Conservation (phyloP, 441 rosid species). For the Gossypium davidsonii region DNA sequence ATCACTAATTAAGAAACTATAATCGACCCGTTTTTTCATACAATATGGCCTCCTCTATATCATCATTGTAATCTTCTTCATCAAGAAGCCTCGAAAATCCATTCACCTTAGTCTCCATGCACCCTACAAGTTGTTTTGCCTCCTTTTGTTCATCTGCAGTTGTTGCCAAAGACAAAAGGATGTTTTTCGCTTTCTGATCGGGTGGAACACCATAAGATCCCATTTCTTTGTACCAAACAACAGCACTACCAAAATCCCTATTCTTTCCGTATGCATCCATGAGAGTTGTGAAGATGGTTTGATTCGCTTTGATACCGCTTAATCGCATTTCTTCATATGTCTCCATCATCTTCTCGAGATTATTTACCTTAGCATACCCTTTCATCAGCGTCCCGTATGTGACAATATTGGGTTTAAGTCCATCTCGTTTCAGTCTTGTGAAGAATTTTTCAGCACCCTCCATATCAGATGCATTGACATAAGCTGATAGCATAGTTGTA, state of each 20-base stretch:
- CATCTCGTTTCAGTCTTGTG: conserved; percentile 60
- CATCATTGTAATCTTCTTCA: conserved; percentile 33
- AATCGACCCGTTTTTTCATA: background rate
- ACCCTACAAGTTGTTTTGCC: conserved; percentile 54
- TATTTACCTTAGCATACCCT: conserved; percentile 66
- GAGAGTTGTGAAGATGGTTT: conserved; percentile 71
- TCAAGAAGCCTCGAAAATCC: conserved; percentile 20
- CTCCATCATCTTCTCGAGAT: conserved; percentile 69
- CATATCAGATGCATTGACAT: conserved; percentile 81
- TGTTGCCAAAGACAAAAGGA: conserved; percentile 67
- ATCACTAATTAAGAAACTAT: background rate
- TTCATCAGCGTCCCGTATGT: conserved; percentile 79
- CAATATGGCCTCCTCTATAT: background rate
- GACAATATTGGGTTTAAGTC: conserved; percentile 59
- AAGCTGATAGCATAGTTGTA: conserved; percentile 91
- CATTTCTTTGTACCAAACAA: conserved; percentile 76
- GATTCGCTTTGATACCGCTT: conserved; percentile 59
- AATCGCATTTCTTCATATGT: conserved; percentile 60
- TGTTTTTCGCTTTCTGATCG: conserved; percentile 87
- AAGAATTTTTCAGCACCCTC: conserved; percentile 85
- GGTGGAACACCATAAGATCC: conserved; percentile 51
- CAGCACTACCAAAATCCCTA: conserved; percentile 68
- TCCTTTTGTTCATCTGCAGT: conserved; percentile 58
- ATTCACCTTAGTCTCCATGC: conserved; percentile 19
- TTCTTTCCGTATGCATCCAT: conserved; percentile 87